Base-by-base conservation (phyloP, 2,329 filamentous ascomycete species). In the Reticulascus tulasneorum region DNA sequence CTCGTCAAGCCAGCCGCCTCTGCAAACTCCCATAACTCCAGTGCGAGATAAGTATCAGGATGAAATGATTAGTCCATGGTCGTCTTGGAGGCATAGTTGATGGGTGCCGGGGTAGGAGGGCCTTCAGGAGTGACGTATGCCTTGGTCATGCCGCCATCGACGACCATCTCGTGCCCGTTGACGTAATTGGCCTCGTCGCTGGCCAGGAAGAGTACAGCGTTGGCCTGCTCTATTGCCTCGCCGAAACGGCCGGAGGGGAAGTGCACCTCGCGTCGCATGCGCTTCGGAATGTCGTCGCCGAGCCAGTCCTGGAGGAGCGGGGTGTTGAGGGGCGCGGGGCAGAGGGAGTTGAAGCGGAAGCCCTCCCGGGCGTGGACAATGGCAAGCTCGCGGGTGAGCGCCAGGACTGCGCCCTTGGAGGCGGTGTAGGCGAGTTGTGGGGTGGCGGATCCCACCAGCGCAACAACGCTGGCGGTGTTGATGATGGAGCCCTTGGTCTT, bases 141-240 rank as follows among this genome's bases (percentile, higher is more conserved):
- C 73, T 86, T 95, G 53, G 82, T 91, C 86, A 98, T 87, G 42
- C 91, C 91, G 40, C 93, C 93, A 54, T 98, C 93, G 18, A 97
- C 89, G 5, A 94, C 84, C 66, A 97, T 94, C 58, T 97, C 93
- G 40, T 80, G 84, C 9, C 86, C 89, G 47, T 93, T 94, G 54
- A 94, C 85, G 52, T 94, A 94, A 69, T 84, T 87, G 54, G 83
- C 81, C 69, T 94, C 88, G 49, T 94, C 88, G 47, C 82, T 89
- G 8, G 88, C 88, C 42, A 94, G 64, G 67, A 94, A 94, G 7
- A 95, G 58, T 1, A 94, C 89, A 7, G 86, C 89, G 46, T 94
- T 84, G 0, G 89, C 89, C 69, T 94, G 89, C 71, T 96, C 89
- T 42, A 95, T 69, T n/a, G 90, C 86, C 71, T 96, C 89, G 32